phyloP scores from a whole-genome alignment of 768 basidiomycete species.

The Mycena capillaripes region DNA sequence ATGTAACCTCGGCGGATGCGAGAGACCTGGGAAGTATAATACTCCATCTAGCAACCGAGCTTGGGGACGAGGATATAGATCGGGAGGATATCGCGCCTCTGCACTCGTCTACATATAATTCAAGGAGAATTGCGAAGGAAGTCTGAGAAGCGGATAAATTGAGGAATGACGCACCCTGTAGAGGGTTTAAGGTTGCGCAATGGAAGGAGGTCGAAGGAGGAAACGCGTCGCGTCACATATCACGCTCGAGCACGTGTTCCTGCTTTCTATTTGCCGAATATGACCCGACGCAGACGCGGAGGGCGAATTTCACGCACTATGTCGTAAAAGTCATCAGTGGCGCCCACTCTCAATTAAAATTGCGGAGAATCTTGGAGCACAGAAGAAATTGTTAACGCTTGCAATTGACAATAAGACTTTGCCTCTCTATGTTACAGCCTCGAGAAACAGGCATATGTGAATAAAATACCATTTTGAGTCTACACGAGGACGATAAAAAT shows the following conservation, averaged over 20 bases:
- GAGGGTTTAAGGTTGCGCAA: neutral
- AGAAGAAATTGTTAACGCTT: too few relatives aligned
- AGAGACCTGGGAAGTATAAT: too few relatives aligned
- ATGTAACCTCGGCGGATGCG: too few relatives aligned
- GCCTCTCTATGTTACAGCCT: too few relatives aligned
- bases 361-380: neutral
- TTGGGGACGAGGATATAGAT: neutral
- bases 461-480: neutral
- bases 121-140: neutral
- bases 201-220: too few relatives aligned
- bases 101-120: neutral
- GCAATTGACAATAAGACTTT: too few relatives aligned
- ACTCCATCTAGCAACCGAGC: too few relatives aligned
- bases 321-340: too few relatives aligned
- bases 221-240: constrained; percentile 1
- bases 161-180: neutral
- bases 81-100: neutral
- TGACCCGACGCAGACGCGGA: too few relatives aligned
- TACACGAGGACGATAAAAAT: neutral
- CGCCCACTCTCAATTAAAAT: neutral
- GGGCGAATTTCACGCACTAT: too few relatives aligned
- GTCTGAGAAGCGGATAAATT: neutral
- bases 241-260: neutral
- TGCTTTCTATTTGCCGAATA: too few relatives aligned
- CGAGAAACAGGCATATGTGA: too few relatives aligned